Evolutionary conservation across 2,329 filamentous ascomycete genomes (phyloP), one percentile per base, ranked within the genome.

Genomic region (Penicillium sp.): DNA sequence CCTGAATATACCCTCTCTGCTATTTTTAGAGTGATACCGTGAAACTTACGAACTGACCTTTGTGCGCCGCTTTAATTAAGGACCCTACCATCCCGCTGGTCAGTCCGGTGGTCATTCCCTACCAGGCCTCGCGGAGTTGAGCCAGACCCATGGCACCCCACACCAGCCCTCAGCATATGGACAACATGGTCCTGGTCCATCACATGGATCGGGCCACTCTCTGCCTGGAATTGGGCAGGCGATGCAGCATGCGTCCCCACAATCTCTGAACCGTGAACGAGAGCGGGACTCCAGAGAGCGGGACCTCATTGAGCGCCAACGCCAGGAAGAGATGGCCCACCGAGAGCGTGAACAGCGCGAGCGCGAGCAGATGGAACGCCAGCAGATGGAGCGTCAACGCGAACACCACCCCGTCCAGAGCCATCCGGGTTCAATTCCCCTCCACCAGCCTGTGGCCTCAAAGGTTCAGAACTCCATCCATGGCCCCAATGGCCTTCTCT

Each of bases 381-480:
- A 84, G 71, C 87, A 73, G 50, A 58, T 71, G 52, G 83, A 87
- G 59, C 79, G 83, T 42, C 83, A 86, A 59, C 71, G 77, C 50
- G 78, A 79, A 45, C 84, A 85, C 50, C 84, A 90, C 58, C 87
- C 89, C 26, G 91, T 95, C 70, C 93, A 97, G 74, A 95, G 89
- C 76, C 93, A 90, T 70, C 88, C 90, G 39, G 91, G 89, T 56
- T 91, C 93, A 3, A 90, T 96, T 54, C 91, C 93, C 54, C 88
- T 98, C 67, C 93, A 98, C 76, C 93, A 98, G 74, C 93, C 93
- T 5, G 92, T 97, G 57, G 93, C 93, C 60, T 87, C 92, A 71
- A 82, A 93, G 76, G 81, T 91, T 61, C 78, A 89, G 56, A 89
- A 87, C 62, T 89, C 91, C 52, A 96, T 97, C 55, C 93, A 96